Evolutionary conservation across 2,329 filamentous ascomycete genomes (phyloP), one percentile per base, ranked within the genome.

Genomic region (Teratosphaeria epicoccoides): DNA sequence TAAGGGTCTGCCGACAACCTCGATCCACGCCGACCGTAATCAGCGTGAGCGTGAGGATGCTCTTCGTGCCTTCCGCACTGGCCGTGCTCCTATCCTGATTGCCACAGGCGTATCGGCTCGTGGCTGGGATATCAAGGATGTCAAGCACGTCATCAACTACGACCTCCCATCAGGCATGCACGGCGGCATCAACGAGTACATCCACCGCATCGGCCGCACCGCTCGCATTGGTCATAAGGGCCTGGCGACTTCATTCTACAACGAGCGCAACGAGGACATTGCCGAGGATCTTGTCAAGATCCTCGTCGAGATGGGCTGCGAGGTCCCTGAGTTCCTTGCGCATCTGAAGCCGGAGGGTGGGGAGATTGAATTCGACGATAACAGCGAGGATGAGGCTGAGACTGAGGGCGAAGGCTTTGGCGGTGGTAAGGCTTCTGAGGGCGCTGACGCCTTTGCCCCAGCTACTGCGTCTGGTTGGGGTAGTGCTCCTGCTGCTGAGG

Each of bases 151-250:
- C 54, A 84, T 98, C 76, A 97, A 98, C 71, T 97, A 83, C 61
- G 90, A 97, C 55, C 74, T 97, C 1, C 91, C 91, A 0, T 82
- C 76, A 4, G 71, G 76, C 43, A 74, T 81, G 0, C 78, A 91
- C 60, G 89, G 88, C n/a, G 91, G 90, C 2, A 95, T 96, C 51
- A 83, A 87, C 47, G 93, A 97, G 67, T 98, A 97, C 61, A 83
- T 86, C 24, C 93, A 98, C 65, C 88, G 93, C 11, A 97, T 97
- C 65, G 93, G 93, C 56, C 90, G 93, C 55, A 98, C 93, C 59
- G 93, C 87, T 50, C 88, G 93, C 49, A 96, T 96, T 64, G 93
- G 93, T 2, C 87, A 95, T 59, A 77, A 79, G 44, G 93, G 93
- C 17, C 72, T 89, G 4, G 90, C 93, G 0, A 91, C 87, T 0